A percentile compares a stretch with the other conserved stretches of the same genome.
Evolutionary conservation across 306 rosid genomes (phyloP).

Genomic region (Prunus mira): DNA sequence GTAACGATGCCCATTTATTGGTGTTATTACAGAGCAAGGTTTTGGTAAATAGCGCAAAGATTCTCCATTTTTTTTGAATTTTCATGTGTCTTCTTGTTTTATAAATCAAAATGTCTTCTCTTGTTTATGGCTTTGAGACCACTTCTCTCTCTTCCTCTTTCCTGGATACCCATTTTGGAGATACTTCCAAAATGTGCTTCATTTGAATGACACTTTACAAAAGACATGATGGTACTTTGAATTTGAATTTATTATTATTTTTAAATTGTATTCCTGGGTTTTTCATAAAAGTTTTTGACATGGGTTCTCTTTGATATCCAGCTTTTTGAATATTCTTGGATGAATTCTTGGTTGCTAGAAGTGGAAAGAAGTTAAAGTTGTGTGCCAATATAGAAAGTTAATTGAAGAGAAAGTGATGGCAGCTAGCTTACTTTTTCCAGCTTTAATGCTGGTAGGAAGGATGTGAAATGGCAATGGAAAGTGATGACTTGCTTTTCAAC

Average conservation of each 20-base stretch:
- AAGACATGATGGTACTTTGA: slow-evolving; percentile 17
- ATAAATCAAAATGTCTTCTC: not conserved
- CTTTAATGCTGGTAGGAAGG: slow-evolving; percentile 11
- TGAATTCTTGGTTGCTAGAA: slow-evolving; percentile 19
- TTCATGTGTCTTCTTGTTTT: not conserved
- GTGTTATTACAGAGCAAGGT: not conserved
- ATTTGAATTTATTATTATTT: not conserved
- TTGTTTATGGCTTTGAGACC: slow-evolving; percentile 23
- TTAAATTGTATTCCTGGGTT: not conserved
- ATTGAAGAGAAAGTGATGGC: slow-evolving; percentile 5
- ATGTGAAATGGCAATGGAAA: slow-evolving; percentile 16
- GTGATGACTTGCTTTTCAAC: slow-evolving; percentile 25
- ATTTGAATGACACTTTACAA: slow-evolving; percentile 7
- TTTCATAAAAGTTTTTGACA: slow-evolving; percentile 4
- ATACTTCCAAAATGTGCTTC: slow-evolving; percentile 27
- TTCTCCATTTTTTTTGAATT: slow-evolving; percentile 23
- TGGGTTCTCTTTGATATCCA: slow-evolving; percentile 3
- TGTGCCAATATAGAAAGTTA: slow-evolving; percentile 25
- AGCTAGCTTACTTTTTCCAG: slow-evolving; percentile 4
- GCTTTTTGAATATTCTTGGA: not conserved
- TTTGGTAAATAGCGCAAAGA: slow-evolving; percentile 26
- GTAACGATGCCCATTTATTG: slow-evolving; percentile 11
- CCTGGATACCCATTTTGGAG: slow-evolving; percentile 5
- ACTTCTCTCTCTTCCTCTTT: slow-evolving; percentile 19
- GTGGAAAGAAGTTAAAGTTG: slow-evolving; percentile 13